These are phyloP conservation scores for Penicillium oxalicum DNA, from an alignment of 2,329 filamentous ascomycete genomes.

Conservation along the genomic window DNA sequence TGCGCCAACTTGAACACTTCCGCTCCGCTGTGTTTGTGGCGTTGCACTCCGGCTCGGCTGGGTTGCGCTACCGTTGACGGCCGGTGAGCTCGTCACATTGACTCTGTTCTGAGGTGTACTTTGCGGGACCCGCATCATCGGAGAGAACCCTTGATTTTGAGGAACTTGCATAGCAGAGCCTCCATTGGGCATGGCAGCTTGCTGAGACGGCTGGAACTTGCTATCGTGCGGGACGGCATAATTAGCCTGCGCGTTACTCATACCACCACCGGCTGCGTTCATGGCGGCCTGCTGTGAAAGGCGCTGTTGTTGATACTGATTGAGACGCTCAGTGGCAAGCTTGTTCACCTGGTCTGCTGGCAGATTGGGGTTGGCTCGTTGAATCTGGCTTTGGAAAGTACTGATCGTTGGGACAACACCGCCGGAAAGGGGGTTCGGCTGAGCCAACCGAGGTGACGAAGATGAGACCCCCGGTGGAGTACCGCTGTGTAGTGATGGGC, in stretches of 20 bases:
- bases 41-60: constrained; percentile 42
- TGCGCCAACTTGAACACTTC: constrained; percentile 37
- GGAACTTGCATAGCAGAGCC: constrained; percentile 38
- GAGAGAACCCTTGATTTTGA: constrained; percentile 47
- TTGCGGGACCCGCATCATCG: constrained; percentile 50
- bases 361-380: constrained; percentile 47
- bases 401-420: constrained; percentile 52
- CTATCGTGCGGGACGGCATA: constrained; percentile 37
- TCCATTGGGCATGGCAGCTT: constrained; percentile 30
- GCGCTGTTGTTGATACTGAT: constrained; percentile 42
- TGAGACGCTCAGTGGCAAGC: constrained; percentile 48
- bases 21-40: constrained; percentile 42
- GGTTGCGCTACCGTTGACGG: constrained; percentile 39
- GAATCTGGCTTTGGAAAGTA: constrained; percentile 48
- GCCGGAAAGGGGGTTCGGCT: constrained; percentile 47
- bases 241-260: constrained; percentile 37
- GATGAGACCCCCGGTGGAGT: constrained; percentile 38
- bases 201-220: constrained; percentile 32
- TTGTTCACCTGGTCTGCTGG: constrained; percentile 50
- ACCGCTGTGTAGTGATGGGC: constrained; percentile 39
- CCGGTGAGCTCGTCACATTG: constrained; percentile 38
- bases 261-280: constrained; percentile 47
- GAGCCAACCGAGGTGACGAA: constrained; percentile 44
- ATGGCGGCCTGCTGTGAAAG: constrained; percentile 47
- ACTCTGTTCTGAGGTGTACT: constrained; percentile 38